Evolutionary conservation across 169 alveolate genomes (phyloP).

Genomic region (Cryptosporidium parvum): DNA sequence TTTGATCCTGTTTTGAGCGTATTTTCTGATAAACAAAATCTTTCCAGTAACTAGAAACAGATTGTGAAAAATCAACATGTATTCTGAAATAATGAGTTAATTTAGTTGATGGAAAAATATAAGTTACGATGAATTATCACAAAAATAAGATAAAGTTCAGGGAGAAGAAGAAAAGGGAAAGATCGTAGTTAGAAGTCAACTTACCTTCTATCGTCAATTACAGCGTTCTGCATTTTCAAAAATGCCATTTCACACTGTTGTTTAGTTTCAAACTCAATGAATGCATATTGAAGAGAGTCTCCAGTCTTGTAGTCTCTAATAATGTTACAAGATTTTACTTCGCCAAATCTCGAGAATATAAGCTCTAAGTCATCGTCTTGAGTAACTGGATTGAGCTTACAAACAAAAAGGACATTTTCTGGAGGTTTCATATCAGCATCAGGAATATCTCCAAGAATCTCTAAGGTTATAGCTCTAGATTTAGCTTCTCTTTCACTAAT

Average conservation of each 20-base stretch:
- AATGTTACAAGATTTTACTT: slow-evolving; percentile 93
- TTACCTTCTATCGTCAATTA: slow-evolving; percentile 95
- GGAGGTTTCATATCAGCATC: slow-evolving; percentile 99
- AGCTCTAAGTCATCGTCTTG: slow-evolving; percentile 96
- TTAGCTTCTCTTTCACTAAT: slow-evolving; percentile 91
- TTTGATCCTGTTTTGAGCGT: background rate
- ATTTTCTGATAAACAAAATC: background rate
- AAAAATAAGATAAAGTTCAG: background rate
- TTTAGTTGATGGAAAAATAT: background rate
- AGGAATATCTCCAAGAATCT: slow-evolving; percentile 97
- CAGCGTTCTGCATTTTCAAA: slow-evolving; percentile 96
- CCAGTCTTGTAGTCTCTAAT: slow-evolving; percentile 98
- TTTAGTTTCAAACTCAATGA: slow-evolving; percentile 96
- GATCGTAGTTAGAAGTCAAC: slow-evolving; percentile 25
- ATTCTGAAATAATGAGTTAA: slow-evolving; percentile 77
- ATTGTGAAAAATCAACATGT: slow-evolving; percentile 91
- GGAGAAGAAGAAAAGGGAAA: background rate
- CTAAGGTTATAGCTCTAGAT: slow-evolving; percentile 95
- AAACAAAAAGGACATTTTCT: slow-evolving; percentile 96
- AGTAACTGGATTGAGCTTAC: slow-evolving; percentile 97
- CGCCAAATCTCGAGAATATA: slow-evolving; percentile 96
- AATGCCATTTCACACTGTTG: slow-evolving; percentile 96
- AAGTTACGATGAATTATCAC: background rate
- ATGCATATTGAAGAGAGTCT: slow-evolving; percentile 97
- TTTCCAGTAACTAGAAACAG: slow-evolving; percentile 85